Conservation (phyloP, 345 rosid genomes). For the Aquilaria malaccensis region DNA sequence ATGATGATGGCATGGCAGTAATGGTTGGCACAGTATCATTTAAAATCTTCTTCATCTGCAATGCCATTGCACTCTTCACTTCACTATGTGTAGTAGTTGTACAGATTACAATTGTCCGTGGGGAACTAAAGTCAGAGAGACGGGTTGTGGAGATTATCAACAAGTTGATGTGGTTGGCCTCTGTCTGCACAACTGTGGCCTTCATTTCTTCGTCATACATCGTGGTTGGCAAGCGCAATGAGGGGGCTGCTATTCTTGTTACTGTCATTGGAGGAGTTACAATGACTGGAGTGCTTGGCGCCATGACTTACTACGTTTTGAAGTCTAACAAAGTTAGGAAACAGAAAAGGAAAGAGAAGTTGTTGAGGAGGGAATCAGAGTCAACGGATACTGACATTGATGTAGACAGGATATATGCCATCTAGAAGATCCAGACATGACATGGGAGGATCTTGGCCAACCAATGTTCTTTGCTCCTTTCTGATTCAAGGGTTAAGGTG, state of each 20-base stretch:
- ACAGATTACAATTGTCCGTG: constrained; percentile 84
- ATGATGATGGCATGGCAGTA: constrained; percentile 48
- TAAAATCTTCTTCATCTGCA: constrained; percentile 65
- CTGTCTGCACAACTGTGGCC: constrained; percentile 76
- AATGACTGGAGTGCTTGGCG: constrained; percentile 63
- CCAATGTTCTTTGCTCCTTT: background rate
- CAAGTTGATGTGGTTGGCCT: constrained; percentile 94
- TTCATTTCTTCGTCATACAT: constrained; percentile 77
- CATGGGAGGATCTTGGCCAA: no score
- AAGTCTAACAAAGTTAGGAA: constrained; percentile 46
- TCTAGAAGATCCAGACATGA: constrained; percentile 18
- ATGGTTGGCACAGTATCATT: constrained; percentile 38
- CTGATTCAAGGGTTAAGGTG: background rate
- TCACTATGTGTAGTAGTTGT: constrained; percentile 89
- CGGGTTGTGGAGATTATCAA: constrained; percentile 79
- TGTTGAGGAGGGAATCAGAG: constrained; percentile 27
- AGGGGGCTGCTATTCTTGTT: constrained; percentile 75
- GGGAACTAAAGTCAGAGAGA: constrained; percentile 74
- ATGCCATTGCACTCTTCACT: constrained; percentile 75
- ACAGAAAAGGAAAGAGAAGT: constrained; percentile 50
- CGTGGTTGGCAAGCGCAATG: constrained; percentile 60
- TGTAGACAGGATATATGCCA: constrained; percentile 68
- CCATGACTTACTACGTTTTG: constrained; percentile 79
- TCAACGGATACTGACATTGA: constrained; percentile 58
- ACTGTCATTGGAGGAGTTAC: constrained; percentile 63